Evolutionary conservation across 2,329 filamentous ascomycete genomes (phyloP), one percentile per base, ranked within the genome.

Genomic region (Huntiella moniliformis): DNA sequence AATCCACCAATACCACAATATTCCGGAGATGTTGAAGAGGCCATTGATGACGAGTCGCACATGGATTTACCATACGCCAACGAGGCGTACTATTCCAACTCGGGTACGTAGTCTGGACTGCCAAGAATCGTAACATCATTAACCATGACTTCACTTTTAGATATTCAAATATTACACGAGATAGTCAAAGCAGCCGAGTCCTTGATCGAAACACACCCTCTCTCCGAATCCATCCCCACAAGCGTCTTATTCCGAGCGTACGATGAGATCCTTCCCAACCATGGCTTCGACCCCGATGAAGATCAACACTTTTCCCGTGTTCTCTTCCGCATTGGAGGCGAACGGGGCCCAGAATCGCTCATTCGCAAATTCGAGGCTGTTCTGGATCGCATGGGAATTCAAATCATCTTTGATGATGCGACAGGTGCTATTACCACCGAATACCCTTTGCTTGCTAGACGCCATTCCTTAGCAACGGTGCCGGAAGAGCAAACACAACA

Each of bases 181-280:
- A 82, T 94, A 55, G 77, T 92, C 55, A 66, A 68, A 50, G 69
- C 71, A 54, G 86, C 83, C 38, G 75, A 87, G 61, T 65, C 72
- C 36, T 68, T 82, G 28, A 67, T 75, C 45, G 64, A 71, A 39
- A 61, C 61, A 8, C 63, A 74, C 2, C 66, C 74, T 1, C 71
- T 77, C 47, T 69, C 70, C 42, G 73, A 80, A 54, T 70, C 73
- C 46, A 67, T 81, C 16, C 78, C 82, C 3, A 84, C 80, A 48
- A 77, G 77, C 56, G 83, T 84, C 7, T 70, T 94, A 13, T 92
- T 92, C 61, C 70, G 71, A 45, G 83, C 84, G 28, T 92, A 92
- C 57, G 80, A 91, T 56, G 68, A 74, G 47, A 69, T 87, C 37
- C 71, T 93, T n/a, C 73, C 73, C 4, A 67, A 75, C 52, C 67